Percentiles rank a stretch among this genome's conserved stretches.
Evolutionary conservation across 441 rosid genomes (phyloP).

Genomic region (Populus hybrid): DNA sequence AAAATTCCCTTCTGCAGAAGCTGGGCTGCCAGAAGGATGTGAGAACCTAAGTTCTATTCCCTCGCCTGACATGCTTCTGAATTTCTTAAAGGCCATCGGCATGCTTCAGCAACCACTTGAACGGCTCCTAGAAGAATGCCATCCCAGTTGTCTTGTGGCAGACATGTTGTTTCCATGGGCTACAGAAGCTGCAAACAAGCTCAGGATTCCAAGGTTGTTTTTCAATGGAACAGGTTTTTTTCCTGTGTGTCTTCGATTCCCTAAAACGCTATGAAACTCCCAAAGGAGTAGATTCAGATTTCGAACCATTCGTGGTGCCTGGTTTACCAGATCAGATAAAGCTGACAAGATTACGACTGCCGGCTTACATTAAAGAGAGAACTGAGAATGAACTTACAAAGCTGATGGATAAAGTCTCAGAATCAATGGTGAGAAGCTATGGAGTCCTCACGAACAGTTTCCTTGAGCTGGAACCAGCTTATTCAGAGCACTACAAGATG

Average conservation of each 20-base stretch:
- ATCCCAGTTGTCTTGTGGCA: slow-evolving; percentile 15
- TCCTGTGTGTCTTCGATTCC: slow-evolving; percentile 2
- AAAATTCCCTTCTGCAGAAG: slow-evolving; percentile 22
- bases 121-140: slow-evolving; percentile 8
- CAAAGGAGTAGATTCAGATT: slow-evolving; percentile 2
- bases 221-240: slow-evolving; percentile 22
- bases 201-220: slow-evolving; percentile 23
- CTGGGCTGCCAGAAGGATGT: slow-evolving; percentile 26
- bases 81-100: slow-evolving; percentile 13
- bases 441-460: slow-evolving; percentile 32
- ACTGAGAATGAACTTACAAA: not conserved
- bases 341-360: slow-evolving; percentile 17
- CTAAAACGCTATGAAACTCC: slow-evolving; percentile 3
- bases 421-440: slow-evolving; percentile 11
- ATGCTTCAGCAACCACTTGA: slow-evolving; percentile 23
- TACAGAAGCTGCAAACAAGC: slow-evolving; percentile 8
- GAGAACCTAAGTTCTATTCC: slow-evolving; percentile 7
- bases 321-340: slow-evolving; percentile 15
- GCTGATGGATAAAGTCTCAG: not conserved
- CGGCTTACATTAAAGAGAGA: not conserved
- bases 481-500: slow-evolving; percentile 24
- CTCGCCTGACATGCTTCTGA: slow-evolving; percentile 12
- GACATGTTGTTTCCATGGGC: slow-evolving; percentile 25
- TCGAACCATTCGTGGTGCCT: slow-evolving; percentile 17
- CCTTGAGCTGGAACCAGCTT: slow-evolving; percentile 31